Evolutionary conservation across 1,284 basidiomycete species (phyloP), one percentile per base, ranked within the genome.

Genomic region (Boletellus sp.): DNA sequence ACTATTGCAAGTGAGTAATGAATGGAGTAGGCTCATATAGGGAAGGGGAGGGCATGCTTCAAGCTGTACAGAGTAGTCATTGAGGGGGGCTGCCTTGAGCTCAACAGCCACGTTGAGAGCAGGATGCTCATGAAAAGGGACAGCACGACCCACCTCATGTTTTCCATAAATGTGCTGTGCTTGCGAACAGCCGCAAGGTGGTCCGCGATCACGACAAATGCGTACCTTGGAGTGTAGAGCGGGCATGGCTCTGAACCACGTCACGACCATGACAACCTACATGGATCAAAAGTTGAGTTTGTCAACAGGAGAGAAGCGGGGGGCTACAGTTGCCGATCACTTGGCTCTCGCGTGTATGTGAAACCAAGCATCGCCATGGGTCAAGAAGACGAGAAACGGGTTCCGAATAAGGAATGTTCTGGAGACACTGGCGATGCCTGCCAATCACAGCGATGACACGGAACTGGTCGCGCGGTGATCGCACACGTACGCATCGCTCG

Each of bases 141-240:
- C 52, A 54, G 35, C 61, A 65, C 60, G 64, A 62, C 62, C 42
- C 56, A 68, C 63, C 63, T 64, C 63, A 68, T 64, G 63, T 67
- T 67, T 68, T 64, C 64, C 60, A 63, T 67, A 61, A 60, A 53
- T 49, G 52, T 52, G 62, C 61, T 34, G 50, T 63, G 63, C 60
- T 59, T 57, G 64, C 39, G 59, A 59, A 66, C 49, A 63, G 59
- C 63, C 62, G 61, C 63, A 29, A 65, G 58, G 66, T 63, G 61
- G 59, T 60, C 58, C 55, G 57, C 39, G 56, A 69, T 68, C 64
- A 51, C 60, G 63, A 67, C 60, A 59, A 66, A 64, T 55, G 53
- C 38, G 52, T 58, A 64, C 53, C 60, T 52, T 52, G 37, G 47
- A 45, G 40, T 40, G 47, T 53, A 58, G 45, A 52, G 51, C 52